Base-by-base conservation (phyloP, 257 asterid species). In the Primulina eburnea region DNA sequence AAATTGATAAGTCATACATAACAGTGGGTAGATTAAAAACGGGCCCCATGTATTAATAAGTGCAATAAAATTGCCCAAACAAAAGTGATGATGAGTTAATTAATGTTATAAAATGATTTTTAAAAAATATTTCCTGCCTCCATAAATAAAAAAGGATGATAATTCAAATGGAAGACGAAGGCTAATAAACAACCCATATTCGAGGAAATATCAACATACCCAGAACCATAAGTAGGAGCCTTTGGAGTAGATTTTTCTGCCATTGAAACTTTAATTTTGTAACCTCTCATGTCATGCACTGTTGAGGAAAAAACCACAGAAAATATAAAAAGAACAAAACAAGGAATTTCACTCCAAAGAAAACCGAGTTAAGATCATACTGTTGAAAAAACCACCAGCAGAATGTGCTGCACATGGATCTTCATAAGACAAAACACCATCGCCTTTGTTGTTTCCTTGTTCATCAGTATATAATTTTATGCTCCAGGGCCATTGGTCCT, bases 401-500 rank as follows among this genome's bases (percentile, higher is more conserved):
- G 98, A 85, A 78, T 95, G 99, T 9, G 99, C 99, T 32, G 99
- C 99, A 18, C 95, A 92, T 62, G 99, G 99, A 80, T 95, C 99
- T 79, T 95, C 99, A 73, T 91, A 95, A 3, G 99, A 88, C 75
- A 95, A 80, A 77, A 91, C 98, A 55, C 83, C 99, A 84, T 95
- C 99, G 60, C 99, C 99, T 84, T 94, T 95, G 76, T 87, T 95
- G 56, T 89, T 91, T 76, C 99, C 99, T 61, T 89, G 89, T 61
- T 92, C 99, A 82, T 95, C 96, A 3, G 97, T 84, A 83, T 95
- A 95, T 35, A 95, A 24, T 77, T 95, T 95, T 80, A 95, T 95
- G 78, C 97, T 95, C 96, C 96, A 95, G 30, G 99, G 99, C 99
- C 99, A 95, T 71, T 95, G 99, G 77, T 95, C 99, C 86, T 92